A percentile compares a stretch with the other conserved stretches of the same genome.
Evolutionary conservation across 441 rosid species (phyloP).

Genomic region (Eruca vesicaria): DNA sequence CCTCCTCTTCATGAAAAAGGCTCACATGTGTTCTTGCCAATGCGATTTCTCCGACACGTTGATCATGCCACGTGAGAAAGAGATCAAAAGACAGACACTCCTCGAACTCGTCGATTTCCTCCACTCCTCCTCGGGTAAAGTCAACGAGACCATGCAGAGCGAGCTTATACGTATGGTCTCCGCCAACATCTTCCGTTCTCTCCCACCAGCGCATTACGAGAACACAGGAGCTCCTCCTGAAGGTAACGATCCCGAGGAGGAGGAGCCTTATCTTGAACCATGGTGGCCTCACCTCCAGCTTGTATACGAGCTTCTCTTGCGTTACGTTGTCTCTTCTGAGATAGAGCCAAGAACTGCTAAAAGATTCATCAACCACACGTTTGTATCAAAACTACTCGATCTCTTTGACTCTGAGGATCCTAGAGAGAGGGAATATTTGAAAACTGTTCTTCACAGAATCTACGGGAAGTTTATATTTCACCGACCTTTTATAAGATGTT

Average conservation of each 20-base stretch:
- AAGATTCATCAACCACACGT: neutral
- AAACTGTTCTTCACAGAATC: neutral
- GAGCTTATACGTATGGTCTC: conserved; percentile 48
- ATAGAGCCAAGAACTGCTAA: neutral
- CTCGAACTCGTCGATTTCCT: conserved; percentile 44
- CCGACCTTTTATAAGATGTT: neutral
- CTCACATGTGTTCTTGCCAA: conserved; percentile 44
- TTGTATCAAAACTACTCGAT: neutral
- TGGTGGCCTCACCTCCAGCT: conserved; percentile 37
- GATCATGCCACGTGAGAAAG: conserved; percentile 44
- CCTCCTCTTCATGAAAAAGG: conserved; percentile 43
- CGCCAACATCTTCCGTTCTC: conserved; percentile 43
- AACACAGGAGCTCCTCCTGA: conserved; percentile 43
- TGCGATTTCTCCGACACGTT: conserved; percentile 44
- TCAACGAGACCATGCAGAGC: conserved; percentile 44
- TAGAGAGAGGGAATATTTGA: neutral
- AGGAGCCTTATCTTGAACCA: conserved; percentile 47
- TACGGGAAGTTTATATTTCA: neutral
- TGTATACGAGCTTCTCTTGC: neutral
- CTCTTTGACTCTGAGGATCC: neutral
- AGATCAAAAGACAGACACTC: conserved; percentile 44
- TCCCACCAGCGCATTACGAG: conserved; percentile 44
- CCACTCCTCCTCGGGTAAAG: conserved; percentile 46
- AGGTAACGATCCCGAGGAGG: conserved; percentile 46
- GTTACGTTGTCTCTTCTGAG: neutral